phyloP scores from a whole-genome alignment of 2,329 filamentous ascomycete species.

The Cladosporium sp. region DNA sequence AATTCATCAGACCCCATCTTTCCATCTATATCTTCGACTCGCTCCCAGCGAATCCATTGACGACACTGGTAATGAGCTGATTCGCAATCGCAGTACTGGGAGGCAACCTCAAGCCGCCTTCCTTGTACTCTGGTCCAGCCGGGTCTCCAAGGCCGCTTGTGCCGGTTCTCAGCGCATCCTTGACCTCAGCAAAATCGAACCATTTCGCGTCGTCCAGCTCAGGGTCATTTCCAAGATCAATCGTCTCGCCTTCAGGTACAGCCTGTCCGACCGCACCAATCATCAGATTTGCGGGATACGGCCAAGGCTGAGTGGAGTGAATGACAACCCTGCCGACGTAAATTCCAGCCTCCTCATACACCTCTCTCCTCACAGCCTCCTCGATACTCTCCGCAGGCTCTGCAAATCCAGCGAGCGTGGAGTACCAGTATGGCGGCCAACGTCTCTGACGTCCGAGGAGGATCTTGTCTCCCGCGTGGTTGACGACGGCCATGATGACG shows the following conservation, averaged over 20 bases:
- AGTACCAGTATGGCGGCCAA: slow-evolving; percentile 83
- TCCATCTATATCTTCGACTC: slow-evolving; percentile 39
- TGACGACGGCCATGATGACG: slow-evolving; percentile 91
- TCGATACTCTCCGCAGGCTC: slow-evolving; percentile 50
- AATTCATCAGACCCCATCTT: not conserved
- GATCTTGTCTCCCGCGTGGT: slow-evolving; percentile 68
- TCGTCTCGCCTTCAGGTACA: slow-evolving; percentile 68
- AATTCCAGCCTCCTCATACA: slow-evolving; percentile 49
- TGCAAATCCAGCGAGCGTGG: slow-evolving; percentile 63
- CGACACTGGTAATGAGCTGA: slow-evolving; percentile 75
- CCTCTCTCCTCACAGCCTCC: slow-evolving; percentile 48
- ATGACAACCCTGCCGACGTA: slow-evolving; percentile 48
- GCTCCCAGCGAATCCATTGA: slow-evolving; percentile 64
- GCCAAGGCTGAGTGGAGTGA: slow-evolving; percentile 50
- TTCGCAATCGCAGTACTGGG: slow-evolving; percentile 89
- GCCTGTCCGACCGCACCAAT: slow-evolving; percentile 78
- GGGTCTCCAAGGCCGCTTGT: slow-evolving; percentile 64
- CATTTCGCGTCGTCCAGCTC: slow-evolving; percentile 88
- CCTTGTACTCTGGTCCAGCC: slow-evolving; percentile 63
- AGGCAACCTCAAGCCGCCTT: slow-evolving; percentile 75
- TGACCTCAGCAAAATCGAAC: slow-evolving; percentile 78
- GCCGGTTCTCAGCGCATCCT: slow-evolving; percentile 65
- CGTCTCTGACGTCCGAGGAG: slow-evolving; percentile 81
- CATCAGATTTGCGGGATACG: slow-evolving; percentile 52
- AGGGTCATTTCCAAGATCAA: slow-evolving; percentile 80